Conservation (phyloP, 768 basidiomycete species). For the Lactarius sanguifluus region DNA sequence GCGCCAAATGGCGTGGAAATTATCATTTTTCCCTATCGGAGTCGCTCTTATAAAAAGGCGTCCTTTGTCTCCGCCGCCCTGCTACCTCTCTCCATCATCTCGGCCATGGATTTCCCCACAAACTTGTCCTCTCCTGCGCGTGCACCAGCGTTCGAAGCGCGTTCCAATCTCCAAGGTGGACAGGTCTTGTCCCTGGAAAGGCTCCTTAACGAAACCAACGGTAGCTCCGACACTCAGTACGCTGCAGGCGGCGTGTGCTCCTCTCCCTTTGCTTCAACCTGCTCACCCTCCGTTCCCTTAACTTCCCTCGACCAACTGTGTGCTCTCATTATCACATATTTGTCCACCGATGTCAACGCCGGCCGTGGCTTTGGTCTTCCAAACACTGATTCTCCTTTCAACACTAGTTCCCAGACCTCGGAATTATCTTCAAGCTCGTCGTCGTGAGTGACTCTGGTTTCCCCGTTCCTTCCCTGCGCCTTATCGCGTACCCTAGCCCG, state of each 20-base stretch:
- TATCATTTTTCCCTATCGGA: background rate
- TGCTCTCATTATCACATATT: background rate
- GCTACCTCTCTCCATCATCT: background rate
- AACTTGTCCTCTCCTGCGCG: slow-evolving; percentile 5
- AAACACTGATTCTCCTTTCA: background rate
- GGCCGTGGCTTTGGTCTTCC: background rate
- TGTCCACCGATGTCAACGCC: background rate
- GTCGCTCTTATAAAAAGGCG: slow-evolving; percentile 9
- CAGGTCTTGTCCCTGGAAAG: background rate
- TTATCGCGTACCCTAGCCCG: slow-evolving; percentile 5
- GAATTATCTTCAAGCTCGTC: slow-evolving; percentile 1
- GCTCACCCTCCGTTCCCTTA: slow-evolving; percentile 2
- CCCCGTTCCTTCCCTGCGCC: background rate
- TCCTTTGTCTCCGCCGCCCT: slow-evolving; percentile 2
- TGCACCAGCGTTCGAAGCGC: slow-evolving; percentile 8
- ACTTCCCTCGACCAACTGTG: background rate
- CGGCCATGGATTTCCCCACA: background rate
- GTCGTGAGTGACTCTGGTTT: slow-evolving; percentile 9
- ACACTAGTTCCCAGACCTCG: background rate
- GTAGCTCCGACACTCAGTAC: background rate
- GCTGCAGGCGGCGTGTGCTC: slow-evolving; percentile 19
- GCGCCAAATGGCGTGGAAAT: slow-evolving; percentile 5
- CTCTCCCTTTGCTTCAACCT: slow-evolving; percentile 7
- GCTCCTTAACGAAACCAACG: background rate
- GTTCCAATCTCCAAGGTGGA: background rate